Conservation (phyloP, 306 rosid genomes). For the Rubus idaeus region DNA sequence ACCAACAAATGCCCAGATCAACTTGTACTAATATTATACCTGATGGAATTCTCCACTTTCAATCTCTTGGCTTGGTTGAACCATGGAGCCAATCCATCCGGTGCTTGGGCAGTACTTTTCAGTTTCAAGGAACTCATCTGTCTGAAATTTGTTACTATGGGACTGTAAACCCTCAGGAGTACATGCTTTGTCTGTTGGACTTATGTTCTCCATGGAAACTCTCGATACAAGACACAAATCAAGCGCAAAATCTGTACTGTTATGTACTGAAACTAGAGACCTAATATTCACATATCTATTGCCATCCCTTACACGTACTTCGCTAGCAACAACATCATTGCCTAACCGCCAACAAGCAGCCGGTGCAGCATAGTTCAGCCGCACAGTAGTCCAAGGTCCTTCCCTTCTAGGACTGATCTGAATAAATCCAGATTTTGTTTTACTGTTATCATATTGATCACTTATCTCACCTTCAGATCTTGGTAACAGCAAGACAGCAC, state of each 20-base stretch:
- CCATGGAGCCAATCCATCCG: conserved; percentile 64
- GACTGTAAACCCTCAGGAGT: conserved; percentile 39
- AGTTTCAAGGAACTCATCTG: conserved; percentile 68
- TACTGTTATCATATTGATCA: conserved; percentile 32
- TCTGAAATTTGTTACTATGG: conserved; percentile 39
- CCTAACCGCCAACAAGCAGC: conserved; percentile 99
- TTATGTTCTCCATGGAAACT: conserved; percentile 29
- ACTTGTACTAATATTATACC: conserved; percentile 35
- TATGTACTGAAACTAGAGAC: conserved; percentile 82
- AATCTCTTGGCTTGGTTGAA: conserved; percentile 39
- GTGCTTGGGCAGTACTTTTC: conserved; percentile 56
- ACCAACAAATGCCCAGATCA: conserved; percentile 19
- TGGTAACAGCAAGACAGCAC: conserved; percentile 61
- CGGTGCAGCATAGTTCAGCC: conserved; percentile 90
- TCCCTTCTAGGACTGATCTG: conserved; percentile 92
- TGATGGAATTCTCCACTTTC: conserved; percentile 51
- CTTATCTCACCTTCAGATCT: conserved; percentile 48
- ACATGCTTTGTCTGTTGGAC: conserved; percentile 31
- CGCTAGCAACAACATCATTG: conserved; percentile 89
- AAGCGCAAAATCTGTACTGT: conserved; percentile 68
- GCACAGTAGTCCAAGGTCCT: conserved; percentile 98
- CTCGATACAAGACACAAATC: conserved; percentile 66
- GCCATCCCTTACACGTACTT: conserved; percentile 83
- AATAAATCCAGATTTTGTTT: conserved; percentile 72
- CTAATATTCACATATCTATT: conserved; percentile 83